Evolutionary conservation across 441 rosid species (phyloP).

Genomic region (Euphorbia schlechtendalii): DNA sequence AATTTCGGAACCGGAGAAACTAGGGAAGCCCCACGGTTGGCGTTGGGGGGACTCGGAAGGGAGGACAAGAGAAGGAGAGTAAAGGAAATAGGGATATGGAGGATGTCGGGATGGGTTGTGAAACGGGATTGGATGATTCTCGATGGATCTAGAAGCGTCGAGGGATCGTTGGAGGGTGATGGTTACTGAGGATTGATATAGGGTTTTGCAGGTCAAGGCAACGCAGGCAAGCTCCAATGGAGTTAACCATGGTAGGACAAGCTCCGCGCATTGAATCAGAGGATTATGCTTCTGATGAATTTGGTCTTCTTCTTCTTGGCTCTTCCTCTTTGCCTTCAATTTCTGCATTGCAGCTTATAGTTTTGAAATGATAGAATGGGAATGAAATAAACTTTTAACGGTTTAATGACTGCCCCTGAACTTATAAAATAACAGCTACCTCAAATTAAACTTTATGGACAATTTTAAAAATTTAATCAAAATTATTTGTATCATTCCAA

Average conservation of each 20-base stretch:
- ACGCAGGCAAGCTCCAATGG: conserved; percentile 45
- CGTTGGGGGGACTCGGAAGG: conserved; percentile 27
- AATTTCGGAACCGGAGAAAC: neutral
- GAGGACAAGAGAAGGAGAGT: conserved; percentile 51
- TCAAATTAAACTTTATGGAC: too few relatives aligned
- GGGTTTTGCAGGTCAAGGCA: conserved; percentile 49
- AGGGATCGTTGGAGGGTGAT: conserved; percentile 42
- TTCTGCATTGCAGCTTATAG: too few relatives aligned
- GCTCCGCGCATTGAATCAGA: conserved; percentile 31
- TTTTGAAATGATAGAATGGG: too few relatives aligned
- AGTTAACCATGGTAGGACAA: conserved; percentile 60
- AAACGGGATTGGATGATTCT: conserved; percentile 50
- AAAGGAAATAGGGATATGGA: conserved; percentile 57
- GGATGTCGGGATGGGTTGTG: conserved; percentile 23
- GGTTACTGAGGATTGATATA: conserved; percentile 29
- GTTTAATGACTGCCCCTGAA: too few relatives aligned
- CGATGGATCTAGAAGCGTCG: conserved; percentile 66
- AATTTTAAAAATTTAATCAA: too few relatives aligned
- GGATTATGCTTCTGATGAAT: neutral
- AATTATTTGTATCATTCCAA: too few relatives aligned
- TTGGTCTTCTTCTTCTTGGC: conserved; percentile 6
- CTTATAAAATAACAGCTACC: too few relatives aligned
- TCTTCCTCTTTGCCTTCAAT: neutral
- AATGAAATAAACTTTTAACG: too few relatives aligned
- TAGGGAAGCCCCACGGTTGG: conserved; percentile 53